phyloP scores from a whole-genome alignment of 129 eudicot genomes.

The Sambucus nigra region DNA sequence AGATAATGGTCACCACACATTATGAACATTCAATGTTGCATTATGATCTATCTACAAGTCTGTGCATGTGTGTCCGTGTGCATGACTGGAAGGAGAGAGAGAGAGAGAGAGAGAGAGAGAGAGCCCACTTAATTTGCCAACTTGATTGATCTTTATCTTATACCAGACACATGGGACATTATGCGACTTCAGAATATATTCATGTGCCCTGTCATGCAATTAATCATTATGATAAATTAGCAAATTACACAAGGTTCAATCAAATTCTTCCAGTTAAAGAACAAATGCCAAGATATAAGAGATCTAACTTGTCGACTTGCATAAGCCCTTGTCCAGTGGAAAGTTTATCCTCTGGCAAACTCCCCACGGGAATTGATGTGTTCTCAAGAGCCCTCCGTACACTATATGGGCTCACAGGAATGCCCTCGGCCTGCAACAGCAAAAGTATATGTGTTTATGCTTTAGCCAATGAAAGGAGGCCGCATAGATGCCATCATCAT shows the following conservation, averaged over 20 bases:
- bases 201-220: conserved; percentile 62
- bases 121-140: conserved; percentile 64
- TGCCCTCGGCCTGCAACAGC: conserved; percentile 63
- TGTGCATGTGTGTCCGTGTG: not conserved
- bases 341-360: conserved; percentile 78
- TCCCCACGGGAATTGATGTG: conserved; percentile 68
- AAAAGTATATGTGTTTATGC: not conserved
- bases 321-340: conserved; percentile 88
- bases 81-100: not conserved
- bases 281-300: conserved; percentile 3
- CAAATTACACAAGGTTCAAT: conserved; percentile 1
- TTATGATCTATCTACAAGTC: not conserved
- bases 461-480: not conserved
- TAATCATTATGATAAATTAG: not conserved
- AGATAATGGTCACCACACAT: no score
- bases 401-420: conserved; percentile 77
- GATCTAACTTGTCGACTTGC: conserved; percentile 91
- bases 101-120: conserved; percentile 8
- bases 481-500: not conserved
- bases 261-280: not conserved
- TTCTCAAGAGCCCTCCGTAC: conserved; percentile 94
- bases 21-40: not conserved
- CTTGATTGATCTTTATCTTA: conserved; percentile 58
- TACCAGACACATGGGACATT: conserved; percentile 63
- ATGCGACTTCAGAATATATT: conserved; percentile 57